phyloP scores from a whole-genome alignment of 257 asterid genomes.

The Ajuga chamaepitys region DNA sequence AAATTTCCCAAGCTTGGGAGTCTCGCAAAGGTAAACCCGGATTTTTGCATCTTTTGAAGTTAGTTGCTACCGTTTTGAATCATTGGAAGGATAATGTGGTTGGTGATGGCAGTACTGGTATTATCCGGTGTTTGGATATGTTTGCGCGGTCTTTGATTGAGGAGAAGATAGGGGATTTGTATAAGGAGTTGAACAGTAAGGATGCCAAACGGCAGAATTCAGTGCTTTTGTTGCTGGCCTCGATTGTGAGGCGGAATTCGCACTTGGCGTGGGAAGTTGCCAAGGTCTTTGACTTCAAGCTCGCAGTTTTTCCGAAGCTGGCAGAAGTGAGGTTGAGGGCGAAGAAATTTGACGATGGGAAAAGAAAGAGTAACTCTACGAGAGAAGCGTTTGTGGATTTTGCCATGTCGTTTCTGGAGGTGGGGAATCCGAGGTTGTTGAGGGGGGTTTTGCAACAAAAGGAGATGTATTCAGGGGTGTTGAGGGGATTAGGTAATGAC shows the following conservation, averaged over 20 bases:
- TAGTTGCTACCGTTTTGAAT: constrained; percentile 47
- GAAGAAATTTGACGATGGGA: constrained; percentile 34
- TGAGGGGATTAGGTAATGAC: constrained; percentile 79
- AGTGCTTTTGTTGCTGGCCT: constrained; percentile 49
- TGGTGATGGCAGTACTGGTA: constrained; percentile 14
- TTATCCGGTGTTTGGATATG: constrained; percentile 41
- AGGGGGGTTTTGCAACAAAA: constrained; percentile 79
- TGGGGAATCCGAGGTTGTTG: constrained; percentile 69
- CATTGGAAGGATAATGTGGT: constrained; percentile 26
- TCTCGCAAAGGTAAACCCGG: constrained; percentile 51
- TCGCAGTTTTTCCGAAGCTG: constrained; percentile 39
- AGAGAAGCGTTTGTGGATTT: constrained; percentile 70
- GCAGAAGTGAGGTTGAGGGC: constrained; percentile 56
- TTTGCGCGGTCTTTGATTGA: constrained; percentile 47
- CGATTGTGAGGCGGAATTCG: constrained; percentile 56
- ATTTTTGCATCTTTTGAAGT: constrained; percentile 37
- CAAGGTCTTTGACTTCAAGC: constrained; percentile 62
- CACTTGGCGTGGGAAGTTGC: constrained; percentile 76
- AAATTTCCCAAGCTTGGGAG: constrained; percentile 76
- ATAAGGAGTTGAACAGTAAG: constrained; percentile 62
- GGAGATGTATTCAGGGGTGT: constrained; percentile 86
- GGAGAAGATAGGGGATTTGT: constrained; percentile 62
- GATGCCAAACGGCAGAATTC: constrained; percentile 64
- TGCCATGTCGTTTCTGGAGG: constrained; percentile 77
- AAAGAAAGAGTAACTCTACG: constrained; percentile 45